Base-by-base conservation (phyloP, 164 flowering plant species). In the Liquidambar formosana region DNA sequence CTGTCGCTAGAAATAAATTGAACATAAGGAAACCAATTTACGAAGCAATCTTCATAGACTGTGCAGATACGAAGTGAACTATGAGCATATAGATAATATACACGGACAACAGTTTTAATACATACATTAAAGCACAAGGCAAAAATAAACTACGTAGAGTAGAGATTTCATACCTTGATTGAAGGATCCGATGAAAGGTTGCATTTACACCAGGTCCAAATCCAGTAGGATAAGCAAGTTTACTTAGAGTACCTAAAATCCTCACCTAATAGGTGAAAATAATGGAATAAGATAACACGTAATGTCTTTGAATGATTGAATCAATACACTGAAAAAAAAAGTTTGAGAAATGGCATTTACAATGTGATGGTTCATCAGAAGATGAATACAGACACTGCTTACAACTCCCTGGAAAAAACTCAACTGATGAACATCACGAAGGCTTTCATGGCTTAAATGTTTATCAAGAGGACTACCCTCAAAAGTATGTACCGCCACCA, bases 131-230 rank as follows among this genome's bases (percentile, higher is more conserved):
- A 33, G 45, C 54, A 21, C 56, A 49, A 58, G 53, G 0, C 11
- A 51, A 51, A 16, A 4, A 4, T 8, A 41, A 16, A 43, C 10
- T 63, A 21, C 33, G 38, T 53, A 43, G 58, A 43, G 48, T 25
- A 23, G 28, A 13, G 8, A 66, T 0, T 23, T n/a, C 85, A 74
- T 79, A 92, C 98, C 87, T 67, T 3, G 73, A 48, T 61, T 79
- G 77, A 71, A 92, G 92, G 72, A 94, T 77, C 47, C 97, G 85
- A 71, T 88, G 84, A 80, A 94, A 94, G 43, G 90, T 84, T 51
- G 91, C 99, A 74, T 66, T 74, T 19, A 78, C 84, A 64, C 93
- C 99, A 66, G 85, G 80, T 58, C 95, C 96, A 76, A 94, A 76
- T 66, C 93, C 97, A 76, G 80, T 59, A 71, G 94, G 97, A 68